Percentiles rank a stretch among this genome's conserved stretches.
phyloP scores from a whole-genome alignment of 169 alveolate species.

The Plasmodium yoelii region DNA sequence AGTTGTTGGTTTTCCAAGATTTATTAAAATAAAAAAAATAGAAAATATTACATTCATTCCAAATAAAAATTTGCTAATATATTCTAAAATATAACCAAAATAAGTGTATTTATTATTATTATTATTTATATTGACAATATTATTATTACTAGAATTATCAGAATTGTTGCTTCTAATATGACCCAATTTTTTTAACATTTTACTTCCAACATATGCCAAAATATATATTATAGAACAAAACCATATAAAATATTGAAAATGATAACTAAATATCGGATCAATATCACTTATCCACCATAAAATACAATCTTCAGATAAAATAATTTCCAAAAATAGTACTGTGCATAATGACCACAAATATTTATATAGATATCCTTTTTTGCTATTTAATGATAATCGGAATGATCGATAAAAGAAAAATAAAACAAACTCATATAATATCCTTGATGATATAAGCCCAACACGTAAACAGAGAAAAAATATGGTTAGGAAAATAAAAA shows the following conservation, averaged over 20 bases:
- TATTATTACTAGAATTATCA: not conserved
- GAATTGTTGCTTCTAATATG: not conserved
- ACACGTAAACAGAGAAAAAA: slow-evolving; percentile 53
- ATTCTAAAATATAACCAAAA: slow-evolving; percentile 7
- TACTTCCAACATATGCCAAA: slow-evolving; percentile 3
- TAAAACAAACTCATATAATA: slow-evolving; percentile 47
- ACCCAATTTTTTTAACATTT: slow-evolving; percentile 12
- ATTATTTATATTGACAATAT: not conserved
- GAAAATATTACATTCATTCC: slow-evolving; percentile 46
- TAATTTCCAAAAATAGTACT: slow-evolving; percentile 26
- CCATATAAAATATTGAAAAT: slow-evolving; percentile 74
- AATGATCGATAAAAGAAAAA: slow-evolving; percentile 21
- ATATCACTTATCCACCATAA: slow-evolving; percentile 74
- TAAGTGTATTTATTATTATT: slow-evolving; percentile 5
- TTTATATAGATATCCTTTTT: slow-evolving; percentile 57
- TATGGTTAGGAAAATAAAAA: slow-evolving; percentile 30
- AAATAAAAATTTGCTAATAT: slow-evolving; percentile 35
- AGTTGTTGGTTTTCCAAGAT: slow-evolving; percentile 42
- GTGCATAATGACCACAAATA: slow-evolving; percentile 74
- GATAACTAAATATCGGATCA: slow-evolving; percentile 68
- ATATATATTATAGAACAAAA: slow-evolving; percentile 18
- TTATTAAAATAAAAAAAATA: slow-evolving; percentile 39
- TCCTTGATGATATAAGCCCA: slow-evolving; percentile 51
- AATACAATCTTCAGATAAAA: slow-evolving; percentile 52
- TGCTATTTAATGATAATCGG: slow-evolving; percentile 44